These are phyloP conservation scores for Allantophomopsis lycopodina DNA, from an alignment of 2,329 filamentous ascomycete genomes.

Conservation along the genomic window DNA sequence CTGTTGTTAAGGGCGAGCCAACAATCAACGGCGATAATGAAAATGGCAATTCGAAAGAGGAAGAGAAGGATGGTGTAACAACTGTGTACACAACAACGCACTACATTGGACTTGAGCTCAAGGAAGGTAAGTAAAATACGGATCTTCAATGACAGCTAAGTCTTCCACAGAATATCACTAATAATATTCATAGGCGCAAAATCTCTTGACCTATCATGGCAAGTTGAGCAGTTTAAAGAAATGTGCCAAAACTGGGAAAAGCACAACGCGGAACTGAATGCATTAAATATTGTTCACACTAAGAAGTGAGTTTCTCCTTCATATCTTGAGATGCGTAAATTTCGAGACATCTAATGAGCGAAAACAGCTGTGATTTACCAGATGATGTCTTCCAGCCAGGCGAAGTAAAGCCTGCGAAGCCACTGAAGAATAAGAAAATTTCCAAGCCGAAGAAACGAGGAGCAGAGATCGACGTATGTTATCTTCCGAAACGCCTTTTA, in stretches of 20 bases:
- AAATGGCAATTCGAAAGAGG: slow-evolving; percentile 23
- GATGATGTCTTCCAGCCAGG: slow-evolving; percentile 77
- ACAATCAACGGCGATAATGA: slow-evolving; percentile 21
- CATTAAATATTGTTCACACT: slow-evolving; percentile 58
- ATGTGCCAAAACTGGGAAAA: slow-evolving; percentile 64
- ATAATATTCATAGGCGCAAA: slow-evolving; percentile 41
- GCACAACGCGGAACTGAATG: slow-evolving; percentile 63
- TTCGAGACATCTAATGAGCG: slow-evolving; percentile 3
- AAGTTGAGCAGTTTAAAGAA: slow-evolving; percentile 79
- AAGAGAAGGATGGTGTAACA: slow-evolving; percentile 13
- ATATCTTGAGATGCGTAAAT: slow-evolving; percentile 7
- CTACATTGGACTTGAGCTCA: slow-evolving; percentile 80
- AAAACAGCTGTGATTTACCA: slow-evolving; percentile 65
- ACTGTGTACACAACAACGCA: slow-evolving; percentile 77
- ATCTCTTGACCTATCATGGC: slow-evolving; percentile 63
- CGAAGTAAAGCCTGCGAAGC: slow-evolving; percentile 50
- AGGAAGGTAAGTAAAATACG: slow-evolving; percentile 44
- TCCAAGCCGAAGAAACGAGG: slow-evolving; percentile 14
- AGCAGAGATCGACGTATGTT: slow-evolving; percentile 7
- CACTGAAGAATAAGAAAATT: slow-evolving; percentile 14
- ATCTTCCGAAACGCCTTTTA: slow-evolving; percentile 1
- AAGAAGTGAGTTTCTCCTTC: slow-evolving; percentile 52
- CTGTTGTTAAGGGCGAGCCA: slow-evolving; percentile 22
- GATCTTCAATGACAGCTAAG: neutral
- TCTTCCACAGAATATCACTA: neutral